Conservation (phyloP, 306 rosid species). For the Fagus crenata region DNA sequence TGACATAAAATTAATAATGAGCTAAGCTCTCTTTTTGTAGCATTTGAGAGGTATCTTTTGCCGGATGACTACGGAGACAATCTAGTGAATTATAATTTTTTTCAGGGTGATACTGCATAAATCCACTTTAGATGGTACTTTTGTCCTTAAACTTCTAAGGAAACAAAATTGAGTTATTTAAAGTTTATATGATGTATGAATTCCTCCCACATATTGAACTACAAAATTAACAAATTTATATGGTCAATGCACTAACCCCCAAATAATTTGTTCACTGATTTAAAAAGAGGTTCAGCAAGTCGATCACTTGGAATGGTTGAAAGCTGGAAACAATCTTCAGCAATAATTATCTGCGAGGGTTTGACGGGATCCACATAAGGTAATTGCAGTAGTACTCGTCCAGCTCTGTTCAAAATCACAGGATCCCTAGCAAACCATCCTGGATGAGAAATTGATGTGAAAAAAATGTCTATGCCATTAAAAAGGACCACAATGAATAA, state of each 20-base stretch:
- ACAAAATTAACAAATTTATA: neutral
- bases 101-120: too few species aligned
- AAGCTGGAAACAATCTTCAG: constrained; percentile 84
- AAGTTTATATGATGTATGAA: neutral
- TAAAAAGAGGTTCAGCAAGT: constrained; percentile 34
- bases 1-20: too few species aligned
- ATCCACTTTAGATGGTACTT: too few species aligned
- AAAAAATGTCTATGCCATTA: constrained; percentile 12
- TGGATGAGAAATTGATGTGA: constrained; percentile 44
- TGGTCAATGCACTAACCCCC: constrained; percentile 56
- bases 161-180: neutral
- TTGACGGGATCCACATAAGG: constrained; percentile 39
- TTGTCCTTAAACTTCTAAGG: too few species aligned
- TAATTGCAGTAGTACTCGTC: constrained; percentile 55
- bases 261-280: constrained; percentile 58
- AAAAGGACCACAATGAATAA: neutral
- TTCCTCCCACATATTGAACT: neutral
- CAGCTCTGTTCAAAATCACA: constrained; percentile 56
- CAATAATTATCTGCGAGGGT: constrained; percentile 62
- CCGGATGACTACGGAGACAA: too few species aligned
- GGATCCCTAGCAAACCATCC: constrained; percentile 98
- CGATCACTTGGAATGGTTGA: constrained; percentile 58
- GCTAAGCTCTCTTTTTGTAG: too few species aligned
- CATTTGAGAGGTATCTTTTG: too few species aligned
- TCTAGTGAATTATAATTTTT: too few species aligned